Base-by-base conservation (phyloP, 2,329 filamentous ascomycete species). In the Talaromyces atroroseus region DNA sequence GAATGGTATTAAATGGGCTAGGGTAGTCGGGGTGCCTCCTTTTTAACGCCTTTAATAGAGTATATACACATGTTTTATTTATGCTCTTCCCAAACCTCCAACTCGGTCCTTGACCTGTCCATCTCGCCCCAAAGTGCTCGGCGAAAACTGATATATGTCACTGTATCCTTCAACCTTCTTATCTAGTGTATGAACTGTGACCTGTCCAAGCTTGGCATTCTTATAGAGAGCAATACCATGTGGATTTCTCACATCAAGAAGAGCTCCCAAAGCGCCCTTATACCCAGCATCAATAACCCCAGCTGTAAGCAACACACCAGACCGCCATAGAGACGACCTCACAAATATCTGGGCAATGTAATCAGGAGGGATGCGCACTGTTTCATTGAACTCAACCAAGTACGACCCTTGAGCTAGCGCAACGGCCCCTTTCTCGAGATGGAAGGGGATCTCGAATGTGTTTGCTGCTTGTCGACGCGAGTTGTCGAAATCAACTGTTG, bases 251-350 rank as follows among this genome's bases (percentile, higher is more conserved):
- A 74, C 69, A 16, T 74, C 65, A 59, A 76, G 58, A 60, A 76
- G 58, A 20, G 67, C 72, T 0, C 74, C 74, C 11, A 76, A 53
- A 2, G 69, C 69, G 20, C 75, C 76, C 36, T 72, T 62, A 58
- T 77, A 78, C 2, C 74, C 75, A 21, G 67, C 66, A 60, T 78
- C 75, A 47, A 76, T 65, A 2, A 76, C 73, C 1, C 75, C 74
- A 10, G 74, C 71, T 34, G 54, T 60, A 14, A 77, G 54, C 1
- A 63, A 46, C 0, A 68, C 71, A 0, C 75, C 74, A 12, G 71
- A 75, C 2, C 74, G 62, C 58, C 68, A 78, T 2, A 78, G 62
- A 2, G 74, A 76, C 12, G 66, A 71, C 23, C 75, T 60, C 1
- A 67, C 63, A 11, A 73, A 73, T 2, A 77, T 56, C 38, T 66